Evolutionary conservation across 805 yeast species (phyloP), one percentile per base, ranked within the genome.

Genomic region (Wickerhamomyces silvicola): DNA sequence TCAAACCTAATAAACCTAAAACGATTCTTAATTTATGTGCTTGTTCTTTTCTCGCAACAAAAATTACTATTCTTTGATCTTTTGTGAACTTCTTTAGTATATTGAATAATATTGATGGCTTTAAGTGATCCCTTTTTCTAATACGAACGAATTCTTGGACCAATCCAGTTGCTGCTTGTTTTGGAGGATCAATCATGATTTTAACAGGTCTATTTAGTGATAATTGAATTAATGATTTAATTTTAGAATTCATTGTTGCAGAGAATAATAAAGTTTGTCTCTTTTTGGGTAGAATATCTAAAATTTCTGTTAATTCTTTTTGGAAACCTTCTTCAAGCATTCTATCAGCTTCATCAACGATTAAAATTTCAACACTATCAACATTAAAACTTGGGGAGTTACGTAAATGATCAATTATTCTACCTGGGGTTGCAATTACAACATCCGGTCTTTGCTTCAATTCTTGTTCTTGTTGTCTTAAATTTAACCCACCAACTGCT

Each of bases 241-340:
- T 87, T 50, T 78, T 81, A 18, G 94, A 85, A 59, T 87, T 92
- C 97, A 92, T 92, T 7, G 99, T 92, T 28, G 99, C 99, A 22
- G 98, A 92, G 50, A 88, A 92, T 47, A 92, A 64, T 65, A 92
- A 62, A 0, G 97, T 90, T 62, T 92, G 99, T 57, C 97, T 78
- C 60, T 85, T 85, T 31, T 78, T 73, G 18, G 99, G 98, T 43
- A 94, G 68, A 33, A 90, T 66, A 10, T 82, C 72, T 59, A 92
- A 71, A 38, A 92, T 90, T 57, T 92, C 98, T 13, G 86, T 81
- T 45, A 92, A 67, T 60, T 92, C 98, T 32, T 78, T 85, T 60
- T 88, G 96, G 75, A 92, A 92, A 53, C 99, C 99, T 62, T 92
- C 99, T 57, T 92, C 99, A 47, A 92, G 71, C 97, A 92, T 92